Conservation (phyloP, 2,329 filamentous ascomycete genomes). For the Setomelanomma holmii region DNA sequence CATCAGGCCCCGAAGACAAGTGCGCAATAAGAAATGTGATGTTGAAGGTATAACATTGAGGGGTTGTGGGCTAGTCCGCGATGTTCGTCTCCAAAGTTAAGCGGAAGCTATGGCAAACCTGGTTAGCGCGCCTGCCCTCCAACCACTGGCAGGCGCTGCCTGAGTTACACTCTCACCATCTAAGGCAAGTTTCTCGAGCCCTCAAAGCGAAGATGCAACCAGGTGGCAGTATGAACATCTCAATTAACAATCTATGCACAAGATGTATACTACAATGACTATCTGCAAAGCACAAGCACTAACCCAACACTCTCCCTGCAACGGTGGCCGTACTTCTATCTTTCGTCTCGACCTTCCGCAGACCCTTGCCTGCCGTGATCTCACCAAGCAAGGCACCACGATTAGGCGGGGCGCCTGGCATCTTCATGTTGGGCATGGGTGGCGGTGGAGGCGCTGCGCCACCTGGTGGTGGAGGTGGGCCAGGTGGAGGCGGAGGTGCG, state of each 20-base stretch:
- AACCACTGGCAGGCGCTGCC: too few species aligned
- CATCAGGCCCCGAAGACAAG: too few species aligned
- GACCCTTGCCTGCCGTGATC: constrained; percentile 78
- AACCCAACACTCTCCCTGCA: constrained; percentile 72
- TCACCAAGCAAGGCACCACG: constrained; percentile 75
- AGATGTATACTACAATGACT: neutral
- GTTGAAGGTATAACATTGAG: too few species aligned
- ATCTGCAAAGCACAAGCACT: neutral
- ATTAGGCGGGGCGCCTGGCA: constrained; percentile 39
- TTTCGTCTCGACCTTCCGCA: constrained; percentile 90
- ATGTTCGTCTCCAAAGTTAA: too few species aligned
- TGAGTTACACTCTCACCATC: too few species aligned
- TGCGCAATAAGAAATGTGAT: too few species aligned
- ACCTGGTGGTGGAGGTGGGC: constrained; percentile 56
- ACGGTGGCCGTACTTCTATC: constrained; percentile 77
- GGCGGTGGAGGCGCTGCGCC: constrained; percentile 45
- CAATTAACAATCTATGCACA: constrained; percentile 10
- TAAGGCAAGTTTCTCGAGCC: too few species aligned
- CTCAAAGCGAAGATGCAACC: too few species aligned
- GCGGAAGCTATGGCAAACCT: too few species aligned
- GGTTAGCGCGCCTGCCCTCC: too few species aligned
- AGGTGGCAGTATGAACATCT: constrained; percentile 1
- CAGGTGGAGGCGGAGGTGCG: constrained; percentile 56
- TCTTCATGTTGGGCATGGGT: constrained; percentile 53
- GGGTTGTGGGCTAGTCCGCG: too few species aligned